Evolutionary conservation across 2,329 filamentous ascomycete species (phyloP).

Genomic region (Cadophora sp.): DNA sequence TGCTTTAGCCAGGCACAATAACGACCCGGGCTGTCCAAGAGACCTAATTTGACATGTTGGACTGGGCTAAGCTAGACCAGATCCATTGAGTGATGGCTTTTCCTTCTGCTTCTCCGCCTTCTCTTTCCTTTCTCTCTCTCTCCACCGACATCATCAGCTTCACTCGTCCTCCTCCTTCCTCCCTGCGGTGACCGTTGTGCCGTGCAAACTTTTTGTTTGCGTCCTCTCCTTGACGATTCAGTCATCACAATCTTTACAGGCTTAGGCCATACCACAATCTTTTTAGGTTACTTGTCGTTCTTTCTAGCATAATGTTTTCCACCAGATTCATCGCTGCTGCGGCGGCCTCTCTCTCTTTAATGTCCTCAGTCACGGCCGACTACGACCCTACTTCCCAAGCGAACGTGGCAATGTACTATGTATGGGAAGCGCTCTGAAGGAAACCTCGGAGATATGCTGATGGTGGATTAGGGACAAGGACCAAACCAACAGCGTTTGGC

Average conservation of each 20-base stretch:
- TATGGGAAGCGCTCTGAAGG: constrained; percentile 34
- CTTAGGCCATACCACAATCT: constrained; percentile 41
- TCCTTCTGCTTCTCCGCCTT: constrained; percentile 22
- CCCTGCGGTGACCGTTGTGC: constrained; percentile 33
- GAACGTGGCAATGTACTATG: constrained; percentile 53
- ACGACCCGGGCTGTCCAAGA: constrained; percentile 16
- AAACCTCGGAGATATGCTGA: constrained; percentile 12
- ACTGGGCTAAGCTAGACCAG: constrained; percentile 8
- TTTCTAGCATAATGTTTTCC: constrained; percentile 42
- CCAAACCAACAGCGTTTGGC: constrained; percentile 46
- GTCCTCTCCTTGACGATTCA: constrained; percentile 44
- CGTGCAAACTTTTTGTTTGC: constrained; percentile 46
- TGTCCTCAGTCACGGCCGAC: constrained; percentile 34
- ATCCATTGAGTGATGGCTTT: constrained; percentile 34
- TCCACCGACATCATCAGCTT: constrained; percentile 33
- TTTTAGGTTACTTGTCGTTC: constrained; percentile 34
- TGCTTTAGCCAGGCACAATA: constrained; percentile 23
- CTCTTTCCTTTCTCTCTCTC: constrained; percentile 29
- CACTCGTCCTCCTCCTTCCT: constrained; percentile 20
- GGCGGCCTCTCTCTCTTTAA: constrained; percentile 37
- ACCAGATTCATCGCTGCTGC: constrained; percentile 38
- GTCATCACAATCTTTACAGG: constrained; percentile 40
- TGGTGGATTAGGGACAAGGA: constrained; percentile 48
- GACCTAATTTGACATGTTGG: constrained; percentile 18
- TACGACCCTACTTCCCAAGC: constrained; percentile 46